Conservation (phyloP, 805 yeast genomes). For the Geotrichum ghanense region DNA sequence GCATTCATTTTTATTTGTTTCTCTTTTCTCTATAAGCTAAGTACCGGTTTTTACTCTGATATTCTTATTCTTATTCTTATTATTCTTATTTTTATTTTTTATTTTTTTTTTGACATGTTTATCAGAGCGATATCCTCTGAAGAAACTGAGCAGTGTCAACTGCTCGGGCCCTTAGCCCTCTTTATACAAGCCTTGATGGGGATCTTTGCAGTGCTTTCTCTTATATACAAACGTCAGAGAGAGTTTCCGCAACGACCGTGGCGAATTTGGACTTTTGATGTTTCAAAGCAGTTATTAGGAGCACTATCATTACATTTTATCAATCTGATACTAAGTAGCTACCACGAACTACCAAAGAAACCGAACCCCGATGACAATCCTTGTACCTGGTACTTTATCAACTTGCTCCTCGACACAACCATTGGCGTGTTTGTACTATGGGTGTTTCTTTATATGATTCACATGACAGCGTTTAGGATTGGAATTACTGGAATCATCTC, state of each 20-base stretch:
- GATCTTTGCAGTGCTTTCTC: conserved; percentile 56
- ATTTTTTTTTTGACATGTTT: too few species aligned
- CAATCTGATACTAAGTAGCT: conserved; percentile 59
- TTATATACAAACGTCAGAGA: conserved; percentile 62
- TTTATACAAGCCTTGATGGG: conserved; percentile 71
- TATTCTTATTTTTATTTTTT: too few species aligned
- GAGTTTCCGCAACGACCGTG: conserved; percentile 84
- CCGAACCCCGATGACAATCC: conserved; percentile 46
- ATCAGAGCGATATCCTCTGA: too few species aligned
- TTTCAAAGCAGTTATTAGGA: conserved; percentile 80
- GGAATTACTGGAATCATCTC: conserved; percentile 33
- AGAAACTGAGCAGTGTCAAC: conserved; percentile 38
- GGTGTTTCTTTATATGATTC: conserved; percentile 41
- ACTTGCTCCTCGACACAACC: conserved; percentile 82
- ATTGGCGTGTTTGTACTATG: conserved; percentile 81
- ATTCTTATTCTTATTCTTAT: too few species aligned
- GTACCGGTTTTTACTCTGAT: too few species aligned
- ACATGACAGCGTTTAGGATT: conserved; percentile 33
- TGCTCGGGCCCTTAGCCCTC: conserved; percentile 80
- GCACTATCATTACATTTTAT: conserved; percentile 74
- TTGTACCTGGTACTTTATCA: conserved; percentile 91
- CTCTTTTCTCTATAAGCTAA: too few species aligned
- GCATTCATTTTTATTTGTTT: too few species aligned
- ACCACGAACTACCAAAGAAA: conserved; percentile 26
- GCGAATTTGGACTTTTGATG: conserved; percentile 83